Evolutionary conservation across 805 yeast genomes (phyloP), one percentile per base, ranked within the genome.

Genomic region (Yamadazyma tumulicola): DNA sequence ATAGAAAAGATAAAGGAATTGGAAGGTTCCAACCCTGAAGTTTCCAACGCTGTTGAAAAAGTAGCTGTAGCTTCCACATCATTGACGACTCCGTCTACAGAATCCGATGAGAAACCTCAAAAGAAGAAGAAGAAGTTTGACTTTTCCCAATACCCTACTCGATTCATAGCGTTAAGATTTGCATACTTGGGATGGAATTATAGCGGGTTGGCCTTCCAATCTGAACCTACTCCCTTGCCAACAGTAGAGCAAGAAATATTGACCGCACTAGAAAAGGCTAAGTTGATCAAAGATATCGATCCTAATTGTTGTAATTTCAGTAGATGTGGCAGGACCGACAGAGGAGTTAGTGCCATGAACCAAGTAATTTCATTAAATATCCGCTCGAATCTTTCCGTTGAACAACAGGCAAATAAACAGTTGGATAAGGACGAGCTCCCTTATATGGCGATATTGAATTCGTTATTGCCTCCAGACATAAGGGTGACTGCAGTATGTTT

Each of bases 331-430:
- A 70, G 97, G 50, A 91, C 97, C 0, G 97, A 91, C 51, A 78
- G 77, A 46, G 97, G 97, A n/a, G 97, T 91, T 10, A 85, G 96
- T 63, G 98, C 98, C 0, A 76, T 93, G 81, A 85, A 86, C 45
- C 98, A 93, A 58, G 97, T 93, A 2, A 81, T 93, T 4, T 81
- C 96, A 1, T 61, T 93, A 24, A 60, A 67, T 11, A 80, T 91
- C 18, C 69, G 98, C 45, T 86, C 96, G 0, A 65, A 67, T 15
- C 59, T 93, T 26, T 52, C 76, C 0, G 47, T 49, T 1, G 89
- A 81, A 29, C 85, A 86, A 32, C 88, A 87, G 42, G 13, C 30
- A 8, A 70, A 75, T 37, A 67, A 77, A 0, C 57, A 36, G 0
- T 74, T 72, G 48, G 97, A 93, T 54, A 35, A 20, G 1, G 67